Percentiles rank a stretch among this genome's conserved stretches.
Evolutionary conservation across 1,284 basidiomycete genomes (phyloP).

Genomic region (Ceraceosorus bombacis): DNA sequence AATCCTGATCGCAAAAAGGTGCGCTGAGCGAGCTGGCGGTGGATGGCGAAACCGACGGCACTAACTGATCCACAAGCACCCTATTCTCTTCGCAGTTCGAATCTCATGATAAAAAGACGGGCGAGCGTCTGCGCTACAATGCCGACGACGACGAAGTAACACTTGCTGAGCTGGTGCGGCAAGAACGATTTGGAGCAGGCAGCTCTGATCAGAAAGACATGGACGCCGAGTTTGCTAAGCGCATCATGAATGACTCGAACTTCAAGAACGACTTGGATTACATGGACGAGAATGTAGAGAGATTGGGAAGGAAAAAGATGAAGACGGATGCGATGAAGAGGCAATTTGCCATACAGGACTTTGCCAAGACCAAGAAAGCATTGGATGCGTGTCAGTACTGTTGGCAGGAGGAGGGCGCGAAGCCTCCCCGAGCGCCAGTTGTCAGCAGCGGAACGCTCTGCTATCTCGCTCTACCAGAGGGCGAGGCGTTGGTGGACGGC

Average conservation of each 20-base stretch:
- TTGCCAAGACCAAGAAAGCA: conserved; percentile 84
- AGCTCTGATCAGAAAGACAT: conserved; percentile 80
- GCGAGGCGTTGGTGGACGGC: conserved; percentile 75
- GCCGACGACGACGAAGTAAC: conserved; percentile 71
- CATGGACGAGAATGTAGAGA: conserved; percentile 91
- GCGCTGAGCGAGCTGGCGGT: conserved; percentile 13
- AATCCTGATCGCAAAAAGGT: conserved; percentile 55
- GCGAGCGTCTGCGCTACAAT: conserved; percentile 28
- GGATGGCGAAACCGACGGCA: conserved; percentile 4
- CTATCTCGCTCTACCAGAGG: conserved; percentile 78
- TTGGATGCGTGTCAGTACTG: conserved; percentile 67
- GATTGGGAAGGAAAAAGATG: conserved; percentile 84
- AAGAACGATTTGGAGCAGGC: conserved; percentile 83
- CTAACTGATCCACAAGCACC: conserved; percentile 2
- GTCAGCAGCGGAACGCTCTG: conserved; percentile 80
- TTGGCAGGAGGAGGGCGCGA: conserved; percentile 49
- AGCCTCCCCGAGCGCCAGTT: conserved; percentile 71
- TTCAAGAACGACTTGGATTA: conserved; percentile 72
- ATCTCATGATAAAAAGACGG: conserved; percentile 70
- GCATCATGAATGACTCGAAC: conserved; percentile 76
- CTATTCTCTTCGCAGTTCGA: conserved; percentile 57
- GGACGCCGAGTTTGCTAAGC: conserved; percentile 78
- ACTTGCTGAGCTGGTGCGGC: conserved; percentile 81
- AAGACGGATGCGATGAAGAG: conserved; percentile 90
- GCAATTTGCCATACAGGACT: conserved; percentile 89